Evolutionary conservation across 257 asterid species (phyloP).

Genomic region (Forsythia viridissima): DNA sequence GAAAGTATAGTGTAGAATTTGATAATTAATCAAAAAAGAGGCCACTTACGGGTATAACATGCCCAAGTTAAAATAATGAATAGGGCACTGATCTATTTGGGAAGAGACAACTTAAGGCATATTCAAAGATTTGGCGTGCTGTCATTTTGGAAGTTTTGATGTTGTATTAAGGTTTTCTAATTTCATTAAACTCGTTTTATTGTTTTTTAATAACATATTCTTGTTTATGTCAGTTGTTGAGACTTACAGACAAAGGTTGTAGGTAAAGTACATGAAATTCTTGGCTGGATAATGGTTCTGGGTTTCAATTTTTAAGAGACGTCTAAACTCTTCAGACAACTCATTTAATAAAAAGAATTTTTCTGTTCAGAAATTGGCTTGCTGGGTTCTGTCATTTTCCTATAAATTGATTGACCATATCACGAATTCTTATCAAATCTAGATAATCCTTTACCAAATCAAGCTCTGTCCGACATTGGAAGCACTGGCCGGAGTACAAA

Average conservation of each 20-base stretch:
- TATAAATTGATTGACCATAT: too few relatives aligned
- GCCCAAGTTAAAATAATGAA: too few relatives aligned
- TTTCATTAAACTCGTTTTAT: constrained; percentile 21
- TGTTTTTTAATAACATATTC: constrained; percentile 17
- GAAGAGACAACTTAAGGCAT: constrained; percentile 56
- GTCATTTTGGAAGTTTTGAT: constrained; percentile 68
- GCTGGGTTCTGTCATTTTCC: background rate
- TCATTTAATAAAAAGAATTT: too few relatives aligned
- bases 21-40: constrained; percentile 30
- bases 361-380: background rate
- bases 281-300: too few relatives aligned
- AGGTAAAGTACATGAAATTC: background rate
- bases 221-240: constrained; percentile 14
- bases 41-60: constrained; percentile 20
- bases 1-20: constrained; percentile 23
- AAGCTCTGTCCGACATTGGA: too few relatives aligned
- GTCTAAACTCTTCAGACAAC: background rate
- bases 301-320: too few relatives aligned
- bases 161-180: constrained; percentile 41
- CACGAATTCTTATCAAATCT: too few relatives aligned
- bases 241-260: background rate
- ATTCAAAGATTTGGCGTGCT: constrained; percentile 51
- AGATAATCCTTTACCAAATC: too few relatives aligned
- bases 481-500: too few relatives aligned
- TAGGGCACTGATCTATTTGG: background rate